A percentile compares a stretch with the other conserved stretches of the same genome.
These are phyloP conservation scores for Adansonia grandidieri DNA, from an alignment of 441 rosid genomes.

Conservation along the genomic window DNA sequence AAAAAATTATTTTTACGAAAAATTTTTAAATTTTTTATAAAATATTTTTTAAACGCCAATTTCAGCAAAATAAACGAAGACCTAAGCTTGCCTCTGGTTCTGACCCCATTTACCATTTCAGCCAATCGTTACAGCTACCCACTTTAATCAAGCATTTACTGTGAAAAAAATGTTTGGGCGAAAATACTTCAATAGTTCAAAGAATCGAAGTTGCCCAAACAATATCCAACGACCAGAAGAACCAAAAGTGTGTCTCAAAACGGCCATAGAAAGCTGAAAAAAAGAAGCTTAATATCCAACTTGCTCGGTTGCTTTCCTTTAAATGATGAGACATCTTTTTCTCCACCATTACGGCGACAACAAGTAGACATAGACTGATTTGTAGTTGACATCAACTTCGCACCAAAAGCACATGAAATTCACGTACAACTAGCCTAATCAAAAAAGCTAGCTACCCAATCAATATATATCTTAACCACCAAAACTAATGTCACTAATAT, in stretches of 20 bases:
- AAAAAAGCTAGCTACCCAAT: conserved; percentile 32
- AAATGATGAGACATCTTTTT: not conserved
- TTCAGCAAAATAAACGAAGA: too few relatives aligned
- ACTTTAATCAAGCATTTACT: too few relatives aligned
- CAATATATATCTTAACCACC: not conserved
- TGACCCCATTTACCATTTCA: too few relatives aligned
- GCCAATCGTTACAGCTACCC: too few relatives aligned
- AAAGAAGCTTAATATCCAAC: not conserved
- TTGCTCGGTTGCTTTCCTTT: not conserved
- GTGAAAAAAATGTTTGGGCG: too few relatives aligned
- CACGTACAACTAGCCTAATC: conserved; percentile 20
- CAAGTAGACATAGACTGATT: not conserved
- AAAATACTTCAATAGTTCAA: not conserved
- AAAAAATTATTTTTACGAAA: too few relatives aligned
- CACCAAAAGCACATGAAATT: conserved; percentile 27
- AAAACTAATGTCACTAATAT: not conserved
- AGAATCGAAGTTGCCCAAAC: not conserved
- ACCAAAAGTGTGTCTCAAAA: not conserved
- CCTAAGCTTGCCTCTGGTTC: too few relatives aligned
- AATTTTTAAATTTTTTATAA: too few relatives aligned
- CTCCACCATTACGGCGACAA: not conserved
- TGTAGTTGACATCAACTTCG: conserved; percentile 3
- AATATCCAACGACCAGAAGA: not conserved
- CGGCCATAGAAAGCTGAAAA: not conserved
- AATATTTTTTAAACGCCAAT: too few relatives aligned